Conservation (phyloP, 768 basidiomycete genomes). For the Paxillus involutus region DNA sequence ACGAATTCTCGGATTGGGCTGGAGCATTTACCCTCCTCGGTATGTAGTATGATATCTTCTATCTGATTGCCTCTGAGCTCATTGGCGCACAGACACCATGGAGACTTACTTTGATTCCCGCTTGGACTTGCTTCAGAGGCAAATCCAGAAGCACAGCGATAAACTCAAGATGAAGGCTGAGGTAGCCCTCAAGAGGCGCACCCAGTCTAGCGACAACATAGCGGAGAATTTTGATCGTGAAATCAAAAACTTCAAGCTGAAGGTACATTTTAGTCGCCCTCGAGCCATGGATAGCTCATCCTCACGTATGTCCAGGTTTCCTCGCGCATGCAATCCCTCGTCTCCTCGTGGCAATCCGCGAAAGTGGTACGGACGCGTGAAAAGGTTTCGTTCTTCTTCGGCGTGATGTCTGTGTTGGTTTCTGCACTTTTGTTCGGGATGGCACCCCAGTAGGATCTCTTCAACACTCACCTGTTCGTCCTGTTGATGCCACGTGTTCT, state of each 20-base stretch:
- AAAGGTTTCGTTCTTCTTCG: slow-evolving; percentile 89
- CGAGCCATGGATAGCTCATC: background rate
- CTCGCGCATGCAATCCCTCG: slow-evolving; percentile 72
- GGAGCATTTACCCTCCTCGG: slow-evolving; percentile 86
- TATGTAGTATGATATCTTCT: slow-evolving; percentile 32
- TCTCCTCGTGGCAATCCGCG: slow-evolving; percentile 89
- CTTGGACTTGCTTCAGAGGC: slow-evolving; percentile 78
- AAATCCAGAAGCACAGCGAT: slow-evolving; percentile 84
- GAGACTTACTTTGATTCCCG: slow-evolving; percentile 96
- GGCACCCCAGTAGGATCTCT: slow-evolving; percentile 66
- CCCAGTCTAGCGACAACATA: slow-evolving; percentile 55
- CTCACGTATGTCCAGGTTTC: slow-evolving; percentile 56
- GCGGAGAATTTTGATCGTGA: slow-evolving; percentile 84
- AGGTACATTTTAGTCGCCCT: slow-evolving; percentile 45
- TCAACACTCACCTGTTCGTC: background rate
- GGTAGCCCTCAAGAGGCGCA: slow-evolving; percentile 69
- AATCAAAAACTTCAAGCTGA: slow-evolving; percentile 81
- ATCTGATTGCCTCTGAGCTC: background rate
- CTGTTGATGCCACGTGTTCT: slow-evolving; percentile 13
- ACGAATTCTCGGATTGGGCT: slow-evolving; percentile 75
- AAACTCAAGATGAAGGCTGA: slow-evolving; percentile 80
- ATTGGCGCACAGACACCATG: slow-evolving; percentile 65
- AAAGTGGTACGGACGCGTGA: slow-evolving; percentile 82
- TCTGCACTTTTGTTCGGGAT: slow-evolving; percentile 88
- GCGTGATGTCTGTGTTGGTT: slow-evolving; percentile 85